Conservation (phyloP, 2,329 filamentous ascomycete species). For the Gaeumannomyces tritici region DNA sequence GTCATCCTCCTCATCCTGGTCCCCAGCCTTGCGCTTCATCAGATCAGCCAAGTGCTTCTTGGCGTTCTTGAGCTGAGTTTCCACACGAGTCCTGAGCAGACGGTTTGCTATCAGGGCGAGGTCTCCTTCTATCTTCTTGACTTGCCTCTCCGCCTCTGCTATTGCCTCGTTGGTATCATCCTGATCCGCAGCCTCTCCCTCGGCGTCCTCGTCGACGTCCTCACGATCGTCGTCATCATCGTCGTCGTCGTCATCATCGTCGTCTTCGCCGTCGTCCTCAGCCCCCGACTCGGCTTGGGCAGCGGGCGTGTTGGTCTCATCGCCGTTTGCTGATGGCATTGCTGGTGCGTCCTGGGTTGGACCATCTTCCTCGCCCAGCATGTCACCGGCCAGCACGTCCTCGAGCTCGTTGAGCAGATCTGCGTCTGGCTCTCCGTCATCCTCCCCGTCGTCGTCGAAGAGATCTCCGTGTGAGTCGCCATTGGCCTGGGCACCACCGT, state of each 20-base stretch:
- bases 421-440: conserved; percentile 13
- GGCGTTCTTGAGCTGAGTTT: neutral
- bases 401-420: conserved; percentile 33
- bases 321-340: conserved; percentile 29
- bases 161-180: conserved; percentile 48
- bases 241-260: conserved; percentile 32
- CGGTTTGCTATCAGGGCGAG: neutral
- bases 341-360: conserved; percentile 14
- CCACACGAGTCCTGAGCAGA: neutral
- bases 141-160: conserved; percentile 11
- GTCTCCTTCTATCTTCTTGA: conserved; percentile 28
- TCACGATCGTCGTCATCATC: conserved; percentile 44
- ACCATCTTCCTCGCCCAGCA: conserved; percentile 37
- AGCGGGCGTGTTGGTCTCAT: conserved; percentile 35
- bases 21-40: conserved; percentile 9
- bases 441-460: conserved; percentile 23
- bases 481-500: conserved; percentile 7
- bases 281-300: conserved; percentile 22
- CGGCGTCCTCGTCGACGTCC: conserved; percentile 44
- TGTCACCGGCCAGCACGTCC: conserved; percentile 18
- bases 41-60: neutral
- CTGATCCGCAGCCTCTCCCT: conserved; percentile 37
- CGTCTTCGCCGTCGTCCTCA: conserved; percentile 32
- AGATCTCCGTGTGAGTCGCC: conserved; percentile 9
- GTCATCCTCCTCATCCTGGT: conserved; percentile 33